These are phyloP conservation scores for Schwanniomyces pseudopolymorphus DNA, from an alignment of 805 yeast genomes.

Conservation along the genomic window DNA sequence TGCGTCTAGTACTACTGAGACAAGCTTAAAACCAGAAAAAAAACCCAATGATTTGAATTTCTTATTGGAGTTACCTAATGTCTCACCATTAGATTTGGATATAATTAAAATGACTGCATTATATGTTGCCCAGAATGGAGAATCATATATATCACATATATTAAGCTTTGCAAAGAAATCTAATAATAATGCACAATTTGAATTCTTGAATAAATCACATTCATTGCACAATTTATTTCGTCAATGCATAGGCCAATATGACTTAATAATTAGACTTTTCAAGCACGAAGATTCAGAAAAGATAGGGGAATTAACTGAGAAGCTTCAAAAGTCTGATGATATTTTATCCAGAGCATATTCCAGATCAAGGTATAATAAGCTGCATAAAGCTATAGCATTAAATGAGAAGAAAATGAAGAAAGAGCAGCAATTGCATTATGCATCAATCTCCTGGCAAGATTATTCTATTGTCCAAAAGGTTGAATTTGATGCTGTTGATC, in stretches of 20 bases:
- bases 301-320: conserved; percentile 4
- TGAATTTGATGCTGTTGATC: conserved; percentile 61
- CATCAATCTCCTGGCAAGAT: conserved; percentile 86
- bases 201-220: conserved; percentile 61
- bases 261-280: conserved; percentile 15
- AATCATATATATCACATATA: conserved; percentile 31
- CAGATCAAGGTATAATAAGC: conserved; percentile 56
- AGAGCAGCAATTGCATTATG: conserved; percentile 51
- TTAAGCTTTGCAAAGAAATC: conserved; percentile 35
- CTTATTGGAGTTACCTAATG: conserved; percentile 28
- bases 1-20: neutral
- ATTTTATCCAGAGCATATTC: conserved; percentile 48
- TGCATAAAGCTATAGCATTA: conserved; percentile 28
- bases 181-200: conserved; percentile 56
- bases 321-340: conserved; percentile 22
- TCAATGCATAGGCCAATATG: conserved; percentile 57
- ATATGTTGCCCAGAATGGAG: conserved; percentile 62
- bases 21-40: conserved; percentile 3
- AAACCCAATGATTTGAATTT: conserved; percentile 23
- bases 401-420: conserved; percentile 33
- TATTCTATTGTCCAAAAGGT: conserved; percentile 71
- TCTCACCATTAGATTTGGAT: conserved; percentile 65
- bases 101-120: conserved; percentile 72
- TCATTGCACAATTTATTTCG: conserved; percentile 55
- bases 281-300: conserved; percentile 10